Evolutionary conservation across 371 early-diverging fungal genomes (phyloP).

Genomic region (Blastocladiella emersonii): DNA sequence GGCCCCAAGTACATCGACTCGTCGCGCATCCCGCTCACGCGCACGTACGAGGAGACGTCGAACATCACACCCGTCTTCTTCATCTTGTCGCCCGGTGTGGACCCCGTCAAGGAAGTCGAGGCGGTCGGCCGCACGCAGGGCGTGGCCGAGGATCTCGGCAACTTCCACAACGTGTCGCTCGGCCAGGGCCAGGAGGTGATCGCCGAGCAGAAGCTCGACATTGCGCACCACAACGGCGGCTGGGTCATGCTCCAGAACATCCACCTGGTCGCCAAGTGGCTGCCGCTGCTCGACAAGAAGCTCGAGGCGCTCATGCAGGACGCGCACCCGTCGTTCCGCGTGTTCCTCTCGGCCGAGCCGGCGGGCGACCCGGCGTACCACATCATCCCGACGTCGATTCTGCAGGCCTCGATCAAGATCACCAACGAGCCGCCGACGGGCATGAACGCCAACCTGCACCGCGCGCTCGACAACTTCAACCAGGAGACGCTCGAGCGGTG

Average conservation of each 20-base stretch:
- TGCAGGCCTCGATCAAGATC: constrained; percentile 47
- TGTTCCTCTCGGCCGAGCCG: constrained; percentile 43
- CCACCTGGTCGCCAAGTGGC: constrained; percentile 46
- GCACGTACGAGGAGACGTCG: constrained; percentile 31
- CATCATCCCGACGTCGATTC: constrained; percentile 43
- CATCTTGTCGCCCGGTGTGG: constrained; percentile 48
- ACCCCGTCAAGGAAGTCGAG: constrained; percentile 51
- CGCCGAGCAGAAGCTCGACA: constrained; percentile 43
- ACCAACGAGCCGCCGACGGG: constrained; percentile 53
- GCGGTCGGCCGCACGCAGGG: constrained; percentile 30
- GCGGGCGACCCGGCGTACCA: constrained; percentile 42
- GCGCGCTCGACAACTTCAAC: constrained; percentile 46
- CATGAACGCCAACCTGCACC: constrained; percentile 48
- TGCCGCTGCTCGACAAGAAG: constrained; percentile 43
- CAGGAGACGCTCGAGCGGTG: constrained; percentile 44
- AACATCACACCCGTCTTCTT: constrained; percentile 45
- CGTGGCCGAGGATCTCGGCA: constrained; percentile 34
- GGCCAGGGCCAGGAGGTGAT: constrained; percentile 51
- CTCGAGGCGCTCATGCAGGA: constrained; percentile 32
- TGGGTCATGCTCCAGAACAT: constrained; percentile 57
- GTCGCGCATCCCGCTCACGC: constrained; percentile 29
- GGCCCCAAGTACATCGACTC: constrained; percentile 37
- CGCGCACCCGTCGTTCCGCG: constrained; percentile 34
- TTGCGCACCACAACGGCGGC: constrained; percentile 40
- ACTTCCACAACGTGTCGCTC: constrained; percentile 47